These are phyloP conservation scores for Euphorbia corollata DNA, from an alignment of 441 rosid species.

Conservation along the genomic window DNA sequence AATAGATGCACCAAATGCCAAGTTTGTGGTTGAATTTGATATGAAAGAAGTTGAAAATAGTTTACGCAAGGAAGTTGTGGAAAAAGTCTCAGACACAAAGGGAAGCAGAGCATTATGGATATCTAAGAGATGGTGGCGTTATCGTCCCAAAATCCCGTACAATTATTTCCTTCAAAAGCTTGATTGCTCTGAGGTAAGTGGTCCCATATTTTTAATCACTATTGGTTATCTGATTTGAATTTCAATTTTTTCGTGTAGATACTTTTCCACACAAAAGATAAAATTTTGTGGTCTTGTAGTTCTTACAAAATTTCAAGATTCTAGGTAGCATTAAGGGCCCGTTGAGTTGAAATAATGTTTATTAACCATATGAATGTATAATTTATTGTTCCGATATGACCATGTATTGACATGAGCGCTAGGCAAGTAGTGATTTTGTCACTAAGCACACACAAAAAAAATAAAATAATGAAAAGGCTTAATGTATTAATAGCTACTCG, in stretches of 20 bases:
- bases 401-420: not conserved
- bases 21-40: constrained; percentile 86
- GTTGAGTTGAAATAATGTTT: not conserved
- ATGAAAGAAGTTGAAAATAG: constrained; percentile 96
- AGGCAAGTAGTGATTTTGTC: not conserved
- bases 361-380: not conserved
- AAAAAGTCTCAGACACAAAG: constrained; percentile 46
- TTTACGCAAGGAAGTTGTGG: constrained; percentile 71
- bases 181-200: constrained; percentile 76
- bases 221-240: not conserved
- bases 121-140: constrained; percentile 97
- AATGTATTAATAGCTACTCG: too few relatives aligned
- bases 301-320: not conserved
- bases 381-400: not conserved
- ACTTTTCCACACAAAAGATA: not conserved
- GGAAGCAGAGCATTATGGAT: constrained; percentile 90
- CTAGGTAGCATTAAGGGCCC: too few relatives aligned
- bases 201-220: constrained; percentile 4
- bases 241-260: not conserved
- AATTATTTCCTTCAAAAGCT: constrained; percentile 89
- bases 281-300: not conserved
- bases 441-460: too few relatives aligned
- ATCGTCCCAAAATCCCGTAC: constrained; percentile 90
- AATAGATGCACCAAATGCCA: constrained; percentile 53
- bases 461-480: not conserved